Percentiles rank a stretch among this genome's conserved stretches.
Conservation (phyloP, 495 filamentous ascomycete species). For the Podospora pseudopauciseta region DNA sequence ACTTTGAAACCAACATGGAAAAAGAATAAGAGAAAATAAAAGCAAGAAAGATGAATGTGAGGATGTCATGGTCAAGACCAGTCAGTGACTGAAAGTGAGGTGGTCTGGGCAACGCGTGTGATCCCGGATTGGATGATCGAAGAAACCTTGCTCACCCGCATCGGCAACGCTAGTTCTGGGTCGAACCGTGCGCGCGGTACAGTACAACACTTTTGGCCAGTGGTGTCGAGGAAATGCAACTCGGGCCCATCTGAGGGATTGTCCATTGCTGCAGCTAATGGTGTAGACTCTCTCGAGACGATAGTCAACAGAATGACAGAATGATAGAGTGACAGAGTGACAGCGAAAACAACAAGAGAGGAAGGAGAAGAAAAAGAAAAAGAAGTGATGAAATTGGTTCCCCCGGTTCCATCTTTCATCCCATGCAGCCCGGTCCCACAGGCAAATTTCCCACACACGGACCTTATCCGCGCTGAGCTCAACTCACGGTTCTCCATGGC, state of each 20-base stretch:
- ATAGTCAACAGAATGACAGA: neutral
- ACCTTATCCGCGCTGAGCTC: constrained; percentile 14
- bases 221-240: neutral
- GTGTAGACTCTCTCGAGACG: too few species aligned
- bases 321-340: too few species aligned
- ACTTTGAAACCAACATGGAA: neutral
- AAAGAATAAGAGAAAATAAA: neutral
- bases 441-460: constrained; percentile 18
- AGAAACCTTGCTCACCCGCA: neutral
- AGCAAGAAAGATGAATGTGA: neutral
- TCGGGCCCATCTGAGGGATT: neutral
- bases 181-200: constrained; percentile 35
- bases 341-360: neutral
- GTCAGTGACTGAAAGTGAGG: neutral
- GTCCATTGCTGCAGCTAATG: neutral
- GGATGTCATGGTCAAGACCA: neutral
- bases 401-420: neutral
- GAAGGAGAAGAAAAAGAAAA: too few species aligned
- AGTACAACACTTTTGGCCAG: neutral
- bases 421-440: constrained; percentile 3
- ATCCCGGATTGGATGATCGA: constrained; percentile 5
- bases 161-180: constrained; percentile 13
- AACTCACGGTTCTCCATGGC: neutral
- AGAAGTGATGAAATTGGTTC: neutral
- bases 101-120: neutral